These are phyloP conservation scores for Quercus phellos DNA, from an alignment of 331 rosid genomes.

Conservation along the genomic window DNA sequence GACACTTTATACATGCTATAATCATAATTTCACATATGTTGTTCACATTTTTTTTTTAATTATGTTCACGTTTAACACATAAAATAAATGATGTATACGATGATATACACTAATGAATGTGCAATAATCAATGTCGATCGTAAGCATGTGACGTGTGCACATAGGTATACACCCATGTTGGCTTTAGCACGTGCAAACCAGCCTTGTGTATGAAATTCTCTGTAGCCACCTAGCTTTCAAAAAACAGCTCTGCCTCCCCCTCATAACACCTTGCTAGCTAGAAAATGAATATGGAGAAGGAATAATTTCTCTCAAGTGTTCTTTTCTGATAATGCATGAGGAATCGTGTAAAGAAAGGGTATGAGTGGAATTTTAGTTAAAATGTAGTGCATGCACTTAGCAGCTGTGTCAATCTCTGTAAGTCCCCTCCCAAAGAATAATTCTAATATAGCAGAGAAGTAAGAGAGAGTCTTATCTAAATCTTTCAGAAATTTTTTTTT, in stretches of 20 bases:
- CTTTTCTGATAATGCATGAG: conserved; percentile 62
- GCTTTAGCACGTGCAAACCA: conserved; percentile 24
- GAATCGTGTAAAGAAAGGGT: conserved; percentile 69
- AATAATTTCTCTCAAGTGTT: conserved; percentile 16
- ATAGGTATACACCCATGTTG: not conserved
- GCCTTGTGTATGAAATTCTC: conserved; percentile 39
- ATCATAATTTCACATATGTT: too few species aligned
- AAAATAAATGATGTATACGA: too few species aligned
- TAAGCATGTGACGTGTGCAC: conserved; percentile 10
- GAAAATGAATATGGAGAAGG: conserved; percentile 31
- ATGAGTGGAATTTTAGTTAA: conserved; percentile 28
- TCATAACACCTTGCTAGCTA: conserved; percentile 47
- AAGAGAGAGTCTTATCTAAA: conserved; percentile 10
- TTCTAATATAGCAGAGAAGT: conserved; percentile 9
- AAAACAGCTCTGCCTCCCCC: conserved; percentile 72
- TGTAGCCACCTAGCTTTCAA: conserved; percentile 33
- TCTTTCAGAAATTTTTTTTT: conserved; percentile 13
- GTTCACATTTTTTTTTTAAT: too few species aligned
- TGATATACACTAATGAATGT: too few species aligned
- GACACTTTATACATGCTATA: too few species aligned
- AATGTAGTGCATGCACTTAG: conserved; percentile 26
- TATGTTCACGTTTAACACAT: too few species aligned
- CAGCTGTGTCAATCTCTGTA: not conserved
- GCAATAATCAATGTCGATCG: too few species aligned
- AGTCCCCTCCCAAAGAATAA: conserved; percentile 23